Conservation (phyloP, 257 asterid genomes). For the Hygrophila difformis region DNA sequence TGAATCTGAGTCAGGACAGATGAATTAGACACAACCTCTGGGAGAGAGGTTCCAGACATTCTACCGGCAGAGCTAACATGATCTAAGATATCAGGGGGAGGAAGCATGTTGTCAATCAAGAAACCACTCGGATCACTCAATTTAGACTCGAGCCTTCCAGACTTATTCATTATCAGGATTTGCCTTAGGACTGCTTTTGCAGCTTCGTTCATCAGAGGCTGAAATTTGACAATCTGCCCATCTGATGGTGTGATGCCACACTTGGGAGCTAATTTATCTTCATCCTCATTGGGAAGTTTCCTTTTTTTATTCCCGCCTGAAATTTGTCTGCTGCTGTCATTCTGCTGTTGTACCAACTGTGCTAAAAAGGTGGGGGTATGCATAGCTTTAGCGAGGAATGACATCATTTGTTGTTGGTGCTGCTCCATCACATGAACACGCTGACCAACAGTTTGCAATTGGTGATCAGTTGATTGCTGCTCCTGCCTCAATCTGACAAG, state of each 20-base stretch:
- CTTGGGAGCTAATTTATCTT: conserved; percentile 31
- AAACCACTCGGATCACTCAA: conserved; percentile 33
- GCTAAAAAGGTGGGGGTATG: conserved; percentile 71
- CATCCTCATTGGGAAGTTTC: conserved; percentile 59
- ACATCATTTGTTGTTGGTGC: conserved; percentile 78
- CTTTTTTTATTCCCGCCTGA: conserved; percentile 65
- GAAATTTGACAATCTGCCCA: conserved; percentile 57
- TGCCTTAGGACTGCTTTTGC: conserved; percentile 57
- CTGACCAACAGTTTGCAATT: conserved; percentile 62
- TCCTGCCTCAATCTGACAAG: conserved; percentile 74
- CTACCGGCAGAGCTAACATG: conserved; percentile 32
- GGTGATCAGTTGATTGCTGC: conserved; percentile 61
- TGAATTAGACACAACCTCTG: conserved; percentile 41
- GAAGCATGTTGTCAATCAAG: conserved; percentile 35
- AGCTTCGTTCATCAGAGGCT: conserved; percentile 77
- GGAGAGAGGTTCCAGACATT: conserved; percentile 46
- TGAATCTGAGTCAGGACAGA: conserved; percentile 29
- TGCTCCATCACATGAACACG: conserved; percentile 73
- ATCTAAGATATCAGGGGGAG: conserved; percentile 30
- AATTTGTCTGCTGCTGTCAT: conserved; percentile 38
- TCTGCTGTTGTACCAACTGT: conserved; percentile 61
- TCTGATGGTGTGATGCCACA: conserved; percentile 30
- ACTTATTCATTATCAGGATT: conserved; percentile 43
- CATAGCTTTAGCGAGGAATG: conserved; percentile 83
- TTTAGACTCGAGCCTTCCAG: conserved; percentile 37